Base-by-base conservation (phyloP, 306 rosid genomes). In the Luffa acutangula region DNA sequence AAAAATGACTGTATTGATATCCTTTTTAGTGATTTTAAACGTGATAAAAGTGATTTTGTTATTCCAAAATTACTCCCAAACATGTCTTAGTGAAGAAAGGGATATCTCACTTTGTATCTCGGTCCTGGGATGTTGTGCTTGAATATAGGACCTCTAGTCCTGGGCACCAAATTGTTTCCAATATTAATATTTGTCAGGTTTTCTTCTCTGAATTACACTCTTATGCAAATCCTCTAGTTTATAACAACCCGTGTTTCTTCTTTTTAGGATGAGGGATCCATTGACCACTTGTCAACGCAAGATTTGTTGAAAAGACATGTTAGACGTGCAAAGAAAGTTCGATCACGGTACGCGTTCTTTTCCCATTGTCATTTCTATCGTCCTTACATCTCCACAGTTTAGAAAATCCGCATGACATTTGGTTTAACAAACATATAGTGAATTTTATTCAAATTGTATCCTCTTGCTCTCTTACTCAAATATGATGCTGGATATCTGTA, bases 271-370 rank as follows among this genome's bases (percentile, higher is more conserved):
- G 88, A 86, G 83, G 81, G 85, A 80, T 85, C 91, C 58, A 71
- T 89, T 76, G 86, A 84, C 77, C 77, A 82, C 57, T 78, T 87
- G 14, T 82, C 89, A 10, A 31, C 87, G 9, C 57, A 85, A 82
- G 94, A 93, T 83, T 84, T 95, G 52, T 84, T 95, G 78, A 88
- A 84, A 86, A 79, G 83, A 48, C 99, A 95, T 81, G 81, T 93
- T 81, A 84, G 76, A 70, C 93, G 92, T 54, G 99, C 99, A n/a
- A 95, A 90, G 85, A 87, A 52, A 81, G 93, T 95, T 84, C 89
- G 97, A 86, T 88, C 92, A 49, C 87, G 86, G 99, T 92, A 85
- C 80, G 89, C 69, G 57, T 84, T 75, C 75, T 69, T 49, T n/a
- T 39, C 79, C 8, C 42, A 7, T 80, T 37, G 79, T 52, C 48